These are phyloP conservation scores for Clarireedia homoeocarpa DNA, from an alignment of 2,329 filamentous ascomycete genomes.

Conservation along the genomic window DNA sequence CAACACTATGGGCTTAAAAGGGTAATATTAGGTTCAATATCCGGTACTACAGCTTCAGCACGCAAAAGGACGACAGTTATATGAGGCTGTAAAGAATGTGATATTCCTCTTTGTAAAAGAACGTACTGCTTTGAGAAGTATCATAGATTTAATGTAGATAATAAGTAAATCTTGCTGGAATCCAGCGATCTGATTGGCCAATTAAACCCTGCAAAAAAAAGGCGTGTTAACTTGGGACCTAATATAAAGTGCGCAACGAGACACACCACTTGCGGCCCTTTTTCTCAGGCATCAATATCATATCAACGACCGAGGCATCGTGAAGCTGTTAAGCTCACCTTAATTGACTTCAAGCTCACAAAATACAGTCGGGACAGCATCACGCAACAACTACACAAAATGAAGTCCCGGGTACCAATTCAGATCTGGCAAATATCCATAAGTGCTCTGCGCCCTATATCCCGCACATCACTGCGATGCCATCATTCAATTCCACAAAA, in stretches of 20 bases:
- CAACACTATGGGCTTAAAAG: too few relatives aligned
- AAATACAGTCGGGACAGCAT: not conserved
- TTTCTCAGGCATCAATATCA: not conserved
- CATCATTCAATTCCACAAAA: not conserved
- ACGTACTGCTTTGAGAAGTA: too few relatives aligned
- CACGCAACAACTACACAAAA: not conserved
- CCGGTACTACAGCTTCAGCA: too few relatives aligned
- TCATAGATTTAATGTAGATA: too few relatives aligned
- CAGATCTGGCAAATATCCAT: not conserved
- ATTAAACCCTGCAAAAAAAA: too few relatives aligned
- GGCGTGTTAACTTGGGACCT: too few relatives aligned
- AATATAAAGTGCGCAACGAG: not conserved
- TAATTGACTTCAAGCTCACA: not conserved
- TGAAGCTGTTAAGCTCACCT: not conserved
- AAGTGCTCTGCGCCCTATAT: not conserved
- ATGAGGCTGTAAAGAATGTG: too few relatives aligned
- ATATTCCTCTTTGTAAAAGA: too few relatives aligned
- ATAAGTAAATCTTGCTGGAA: too few relatives aligned
- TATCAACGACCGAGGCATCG: not conserved
- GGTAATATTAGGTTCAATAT: too few relatives aligned
- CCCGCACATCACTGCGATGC: not conserved
- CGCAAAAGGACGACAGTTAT: too few relatives aligned
- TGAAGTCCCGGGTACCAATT: not conserved
- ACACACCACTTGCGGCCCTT: not conserved
- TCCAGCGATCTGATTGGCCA: too few relatives aligned